Conservation (phyloP, 139 green algal genomes). For the Chlamydomonas sphaeroides region DNA sequence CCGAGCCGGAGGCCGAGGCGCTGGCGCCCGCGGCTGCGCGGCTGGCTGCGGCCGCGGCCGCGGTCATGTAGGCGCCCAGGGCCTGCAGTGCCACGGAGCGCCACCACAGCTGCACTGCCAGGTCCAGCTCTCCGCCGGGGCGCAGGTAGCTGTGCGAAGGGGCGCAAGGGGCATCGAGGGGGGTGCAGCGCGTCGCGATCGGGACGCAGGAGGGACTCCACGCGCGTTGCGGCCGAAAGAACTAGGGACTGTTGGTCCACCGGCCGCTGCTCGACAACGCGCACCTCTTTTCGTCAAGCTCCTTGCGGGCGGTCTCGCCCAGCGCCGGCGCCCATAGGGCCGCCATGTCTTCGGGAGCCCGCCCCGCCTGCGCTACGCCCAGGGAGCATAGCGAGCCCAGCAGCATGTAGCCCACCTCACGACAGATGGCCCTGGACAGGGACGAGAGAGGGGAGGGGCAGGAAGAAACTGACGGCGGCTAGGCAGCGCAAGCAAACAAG, state of each 20-base stretch:
- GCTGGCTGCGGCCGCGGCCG: not conserved
- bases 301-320: constrained; percentile 43
- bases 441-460: too few species aligned
- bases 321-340: constrained; percentile 67
- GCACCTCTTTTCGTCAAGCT: constrained; percentile 56
- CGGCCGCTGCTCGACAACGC: too few species aligned
- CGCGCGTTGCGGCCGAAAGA: too few species aligned
- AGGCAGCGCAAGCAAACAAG: not conserved
- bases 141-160: constrained; percentile 3
- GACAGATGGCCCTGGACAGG: constrained; percentile 51
- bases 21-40: too few species aligned
- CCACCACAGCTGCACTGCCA: constrained; percentile 83
- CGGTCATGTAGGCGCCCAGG: constrained; percentile 61
- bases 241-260: too few species aligned
- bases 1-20: too few species aligned
- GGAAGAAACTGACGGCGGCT: too few species aligned
- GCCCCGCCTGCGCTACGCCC: not conserved
- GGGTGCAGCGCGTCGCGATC: too few species aligned
- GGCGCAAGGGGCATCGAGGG: too few species aligned
- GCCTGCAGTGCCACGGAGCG: constrained; percentile 74
- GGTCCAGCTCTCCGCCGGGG: constrained; percentile 58
- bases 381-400: constrained; percentile 67
- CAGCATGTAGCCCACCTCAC: constrained; percentile 80
- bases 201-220: too few species aligned
- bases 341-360: constrained; percentile 49